Percentiles rank a stretch among this genome's conserved stretches.
Conservation (phyloP, 2,329 filamentous ascomycete genomes). For the Fusarium clavum region DNA sequence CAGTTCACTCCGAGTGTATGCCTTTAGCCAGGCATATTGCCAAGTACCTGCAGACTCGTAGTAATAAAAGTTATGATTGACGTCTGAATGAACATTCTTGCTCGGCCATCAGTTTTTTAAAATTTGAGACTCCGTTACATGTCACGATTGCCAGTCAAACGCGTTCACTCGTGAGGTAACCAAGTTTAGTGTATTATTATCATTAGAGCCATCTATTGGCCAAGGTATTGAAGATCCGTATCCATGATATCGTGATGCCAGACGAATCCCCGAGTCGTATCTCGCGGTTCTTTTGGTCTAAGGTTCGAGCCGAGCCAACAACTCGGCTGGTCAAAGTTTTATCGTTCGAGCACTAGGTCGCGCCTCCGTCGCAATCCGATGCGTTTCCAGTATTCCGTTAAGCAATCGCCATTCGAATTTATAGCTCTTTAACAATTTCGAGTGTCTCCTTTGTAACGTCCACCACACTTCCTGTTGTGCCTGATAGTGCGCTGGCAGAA, state of each 20-base stretch:
- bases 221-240: conserved; percentile 30
- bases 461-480: conserved; percentile 42
- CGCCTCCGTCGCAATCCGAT: neutral
- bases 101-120: neutral
- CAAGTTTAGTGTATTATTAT: conserved; percentile 32
- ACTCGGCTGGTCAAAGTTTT: neutral
- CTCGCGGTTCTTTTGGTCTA: neutral
- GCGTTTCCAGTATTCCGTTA: neutral
- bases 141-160: neutral
- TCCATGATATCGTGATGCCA: conserved; percentile 38
- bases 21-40: conserved; percentile 51
- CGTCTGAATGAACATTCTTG: neutral
- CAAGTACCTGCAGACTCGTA: conserved; percentile 31
- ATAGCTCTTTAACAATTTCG: conserved; percentile 53
- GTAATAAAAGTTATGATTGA: conserved; percentile 28
- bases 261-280: conserved; percentile 3
- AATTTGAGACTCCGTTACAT: neutral
- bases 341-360: neutral
- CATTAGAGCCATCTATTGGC: conserved; percentile 39
- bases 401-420: neutral
- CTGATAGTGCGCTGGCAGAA: conserved; percentile 48
- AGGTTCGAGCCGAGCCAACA: neutral
- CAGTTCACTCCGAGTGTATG: conserved; percentile 69
- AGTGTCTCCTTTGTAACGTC: conserved; percentile 44
- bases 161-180: neutral